phyloP scores from a whole-genome alignment of 1,139 yeast species.

The Yamadazyma blattariae region DNA sequence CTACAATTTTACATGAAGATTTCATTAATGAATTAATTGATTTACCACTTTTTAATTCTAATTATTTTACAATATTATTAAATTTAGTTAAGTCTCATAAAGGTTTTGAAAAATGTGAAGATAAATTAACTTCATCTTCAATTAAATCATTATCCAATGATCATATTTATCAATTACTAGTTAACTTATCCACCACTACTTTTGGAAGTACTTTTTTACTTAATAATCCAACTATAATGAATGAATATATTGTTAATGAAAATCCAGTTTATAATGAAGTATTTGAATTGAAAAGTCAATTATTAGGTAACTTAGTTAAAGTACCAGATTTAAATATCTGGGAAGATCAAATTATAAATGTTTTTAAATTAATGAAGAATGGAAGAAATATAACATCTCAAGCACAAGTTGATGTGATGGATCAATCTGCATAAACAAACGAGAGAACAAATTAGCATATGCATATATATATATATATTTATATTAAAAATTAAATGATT shows the following conservation, averaged over 20 bases:
- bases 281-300: conserved; percentile 24
- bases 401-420: conserved; percentile 29
- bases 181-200: conserved; percentile 19
- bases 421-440: conserved; percentile 18
- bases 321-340: conserved; percentile 23
- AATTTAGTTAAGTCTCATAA: conserved; percentile 21
- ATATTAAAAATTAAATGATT: too few species aligned
- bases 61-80: conserved; percentile 28
- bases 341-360: conserved; percentile 21
- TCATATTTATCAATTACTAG: conserved; percentile 22
- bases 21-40: conserved; percentile 17
- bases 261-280: conserved; percentile 21
- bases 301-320: conserved; percentile 22
- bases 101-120: conserved; percentile 19
- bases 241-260: conserved; percentile 18
- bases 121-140: conserved; percentile 16
- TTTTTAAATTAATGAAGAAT: conserved; percentile 26
- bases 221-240: conserved; percentile 25
- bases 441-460: not conserved
- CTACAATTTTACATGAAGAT: conserved; percentile 16
- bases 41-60: conserved; percentile 19
- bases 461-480: too few species aligned
- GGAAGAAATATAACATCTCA: conserved; percentile 26
- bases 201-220: conserved; percentile 25
- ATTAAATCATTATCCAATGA: conserved; percentile 25